phyloP scores from a whole-genome alignment of 2,329 filamentous ascomycete species.

The Aspergillus ustus region DNA sequence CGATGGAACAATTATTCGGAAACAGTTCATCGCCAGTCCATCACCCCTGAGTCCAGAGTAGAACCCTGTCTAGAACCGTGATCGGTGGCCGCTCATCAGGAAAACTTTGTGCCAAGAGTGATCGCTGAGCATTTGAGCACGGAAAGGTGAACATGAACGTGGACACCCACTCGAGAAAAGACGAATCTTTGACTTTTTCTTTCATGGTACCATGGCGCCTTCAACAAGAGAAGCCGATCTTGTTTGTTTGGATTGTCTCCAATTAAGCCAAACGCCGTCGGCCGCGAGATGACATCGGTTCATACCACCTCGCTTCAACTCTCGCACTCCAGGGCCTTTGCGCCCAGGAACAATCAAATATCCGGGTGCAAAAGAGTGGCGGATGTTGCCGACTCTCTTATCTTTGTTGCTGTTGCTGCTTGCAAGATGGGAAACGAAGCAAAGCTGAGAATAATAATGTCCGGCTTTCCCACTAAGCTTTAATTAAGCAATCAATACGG shows the following conservation, averaged over 20 bases:
- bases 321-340: not conserved
- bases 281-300: not conserved
- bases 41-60: not conserved
- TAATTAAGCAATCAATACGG: constrained; percentile 28
- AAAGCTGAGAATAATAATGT: not conserved
- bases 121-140: not conserved
- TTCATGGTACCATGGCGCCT: not conserved
- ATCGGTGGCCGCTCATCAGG: not conserved
- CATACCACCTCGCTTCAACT: not conserved
- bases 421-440: not conserved
- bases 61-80: not conserved
- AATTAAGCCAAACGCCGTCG: not conserved
- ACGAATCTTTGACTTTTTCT: too few species aligned
- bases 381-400: not conserved
- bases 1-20: not conserved
- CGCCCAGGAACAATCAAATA: not conserved
- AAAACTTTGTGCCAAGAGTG: constrained; percentile 1
- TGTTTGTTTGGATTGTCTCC: not conserved
- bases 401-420: not conserved
- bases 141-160: not conserved
- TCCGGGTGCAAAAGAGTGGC: not conserved
- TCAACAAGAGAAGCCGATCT: not conserved
- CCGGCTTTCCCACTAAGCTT: constrained; percentile 19
- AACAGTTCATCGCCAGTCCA: not conserved
- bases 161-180: not conserved